Percentiles rank a stretch among this genome's conserved stretches.
Evolutionary conservation across 345 rosid genomes (phyloP).

Genomic region (Eucalyptus sideroxylon): DNA sequence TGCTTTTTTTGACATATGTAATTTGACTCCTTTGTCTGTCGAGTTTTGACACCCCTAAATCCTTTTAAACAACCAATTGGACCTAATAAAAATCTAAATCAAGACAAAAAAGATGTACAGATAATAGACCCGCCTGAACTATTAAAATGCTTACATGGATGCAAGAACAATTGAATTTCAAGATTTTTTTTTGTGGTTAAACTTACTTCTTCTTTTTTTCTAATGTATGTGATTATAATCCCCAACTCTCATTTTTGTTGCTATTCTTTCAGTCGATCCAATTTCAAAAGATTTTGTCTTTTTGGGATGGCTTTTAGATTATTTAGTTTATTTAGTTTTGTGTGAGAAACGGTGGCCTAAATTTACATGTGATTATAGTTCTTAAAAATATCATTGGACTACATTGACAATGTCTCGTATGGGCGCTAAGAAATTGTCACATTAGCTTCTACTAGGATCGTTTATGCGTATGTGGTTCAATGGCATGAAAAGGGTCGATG

Average conservation of each 20-base stretch:
- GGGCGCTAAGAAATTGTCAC: not conserved
- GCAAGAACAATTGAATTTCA: not conserved
- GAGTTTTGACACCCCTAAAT: not conserved
- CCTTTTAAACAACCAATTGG: not conserved
- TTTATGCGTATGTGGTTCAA: not conserved
- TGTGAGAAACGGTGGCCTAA: not conserved
- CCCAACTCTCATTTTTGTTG: not conserved
- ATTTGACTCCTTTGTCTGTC: not conserved
- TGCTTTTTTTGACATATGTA: not conserved
- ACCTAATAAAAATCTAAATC: not conserved
- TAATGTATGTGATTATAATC: not conserved
- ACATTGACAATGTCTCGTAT: not conserved
- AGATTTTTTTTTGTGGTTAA: not conserved
- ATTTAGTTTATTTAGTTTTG: not conserved
- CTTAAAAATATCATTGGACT: not conserved
- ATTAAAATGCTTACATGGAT: not conserved
- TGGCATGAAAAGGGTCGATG: not conserved
- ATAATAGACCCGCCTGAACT: not conserved
- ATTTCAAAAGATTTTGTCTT: not conserved
- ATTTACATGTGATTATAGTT: not conserved
- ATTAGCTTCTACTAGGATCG: not conserved
- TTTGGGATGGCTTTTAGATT: not conserved
- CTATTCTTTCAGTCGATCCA: not conserved
- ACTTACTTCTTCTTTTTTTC: not conserved
- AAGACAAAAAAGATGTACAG: not conserved